phyloP scores from a whole-genome alignment of 2,329 filamentous ascomycete species.

The Fusarium duplospermum region DNA sequence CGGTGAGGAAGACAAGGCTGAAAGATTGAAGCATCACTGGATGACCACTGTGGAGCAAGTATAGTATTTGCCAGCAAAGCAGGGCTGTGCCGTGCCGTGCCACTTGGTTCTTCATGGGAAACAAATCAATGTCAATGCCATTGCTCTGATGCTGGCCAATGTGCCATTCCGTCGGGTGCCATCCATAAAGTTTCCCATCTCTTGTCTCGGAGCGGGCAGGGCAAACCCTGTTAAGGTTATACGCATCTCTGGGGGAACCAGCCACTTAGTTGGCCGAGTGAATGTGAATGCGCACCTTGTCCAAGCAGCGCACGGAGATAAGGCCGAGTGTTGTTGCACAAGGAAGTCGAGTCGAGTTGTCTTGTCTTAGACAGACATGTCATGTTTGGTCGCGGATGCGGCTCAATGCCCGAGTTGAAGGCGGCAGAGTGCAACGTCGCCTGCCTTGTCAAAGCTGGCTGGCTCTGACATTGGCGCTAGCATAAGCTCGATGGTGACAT shows the following conservation, averaged over 20 bases:
- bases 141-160: conserved; percentile 5
- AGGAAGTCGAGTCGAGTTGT: conserved; percentile 13
- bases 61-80: conserved; percentile 15
- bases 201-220: conserved; percentile 2
- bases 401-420: conserved; percentile 13
- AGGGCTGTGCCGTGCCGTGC: conserved; percentile 1
- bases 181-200: background rate
- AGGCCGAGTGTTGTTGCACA: background rate
- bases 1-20: conserved; percentile 37
- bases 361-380: background rate
- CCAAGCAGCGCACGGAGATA: background rate
- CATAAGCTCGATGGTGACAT: conserved; percentile 5
- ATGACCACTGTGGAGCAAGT: conserved; percentile 20
- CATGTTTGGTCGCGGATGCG: conserved; percentile 8
- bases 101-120: conserved; percentile 6
- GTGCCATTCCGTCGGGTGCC: conserved; percentile 12
- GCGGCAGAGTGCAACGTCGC: conserved; percentile 4
- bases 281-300: background rate
- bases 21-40: conserved; percentile 12
- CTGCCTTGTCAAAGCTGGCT: background rate
- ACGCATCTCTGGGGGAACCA: background rate
- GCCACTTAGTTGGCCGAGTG: background rate
- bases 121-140: conserved; percentile 25
- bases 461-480: conserved; percentile 16
- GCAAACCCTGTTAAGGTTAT: background rate